Evolutionary conservation across 768 basidiomycete genomes (phyloP).

Genomic region (Auricularia heimuer): DNA sequence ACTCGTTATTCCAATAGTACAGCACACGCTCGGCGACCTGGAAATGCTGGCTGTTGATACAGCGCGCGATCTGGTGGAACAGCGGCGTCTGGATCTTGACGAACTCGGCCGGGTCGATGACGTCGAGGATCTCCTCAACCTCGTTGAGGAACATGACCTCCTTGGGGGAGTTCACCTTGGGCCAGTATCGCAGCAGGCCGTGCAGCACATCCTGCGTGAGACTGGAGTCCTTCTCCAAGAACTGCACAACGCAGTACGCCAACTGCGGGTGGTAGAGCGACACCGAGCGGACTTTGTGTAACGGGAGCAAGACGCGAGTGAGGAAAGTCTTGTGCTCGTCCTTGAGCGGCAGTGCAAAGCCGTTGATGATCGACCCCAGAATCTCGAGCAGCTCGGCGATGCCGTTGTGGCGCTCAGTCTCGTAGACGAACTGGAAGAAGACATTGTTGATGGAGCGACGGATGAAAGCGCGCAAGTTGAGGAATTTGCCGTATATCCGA

Average conservation of each 20-base stretch:
- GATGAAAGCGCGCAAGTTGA: conserved; percentile 96
- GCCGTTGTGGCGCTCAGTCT: conserved; percentile 97
- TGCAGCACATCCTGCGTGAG: conserved; percentile 94
- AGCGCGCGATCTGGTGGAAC: conserved; percentile 90
- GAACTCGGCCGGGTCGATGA: conserved; percentile 94
- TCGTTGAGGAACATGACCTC: conserved; percentile 99
- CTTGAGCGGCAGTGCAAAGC: conserved; percentile 94
- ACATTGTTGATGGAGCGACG: conserved; percentile 99
- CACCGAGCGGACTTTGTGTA: conserved; percentile 98
- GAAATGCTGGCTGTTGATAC: conserved; percentile 99
- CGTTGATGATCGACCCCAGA: conserved; percentile 98
- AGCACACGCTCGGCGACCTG: conserved; percentile 97
- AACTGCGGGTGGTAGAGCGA: conserved; percentile 98
- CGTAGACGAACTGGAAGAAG: conserved; percentile 98
- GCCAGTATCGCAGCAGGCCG: conserved; percentile 96
- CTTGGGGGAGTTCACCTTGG: conserved; percentile 98
- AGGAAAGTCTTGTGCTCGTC: conserved; percentile 99
- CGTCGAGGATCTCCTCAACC: conserved; percentile 97
- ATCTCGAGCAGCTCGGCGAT: conserved; percentile 98
- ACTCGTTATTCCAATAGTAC: conserved; percentile 99
- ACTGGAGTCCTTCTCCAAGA: conserved; percentile 88
- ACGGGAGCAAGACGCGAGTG: conserved; percentile 83
- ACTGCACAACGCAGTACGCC: conserved; percentile 98
- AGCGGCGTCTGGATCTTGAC: conserved; percentile 88
- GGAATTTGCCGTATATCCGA: conserved; percentile 98